A percentile compares a stretch with the other conserved stretches of the same genome.
These are phyloP conservation scores for Mayamaea pseudoterrestris DNA, from an alignment of 108 stramenopile genomes.

Conservation along the genomic window DNA sequence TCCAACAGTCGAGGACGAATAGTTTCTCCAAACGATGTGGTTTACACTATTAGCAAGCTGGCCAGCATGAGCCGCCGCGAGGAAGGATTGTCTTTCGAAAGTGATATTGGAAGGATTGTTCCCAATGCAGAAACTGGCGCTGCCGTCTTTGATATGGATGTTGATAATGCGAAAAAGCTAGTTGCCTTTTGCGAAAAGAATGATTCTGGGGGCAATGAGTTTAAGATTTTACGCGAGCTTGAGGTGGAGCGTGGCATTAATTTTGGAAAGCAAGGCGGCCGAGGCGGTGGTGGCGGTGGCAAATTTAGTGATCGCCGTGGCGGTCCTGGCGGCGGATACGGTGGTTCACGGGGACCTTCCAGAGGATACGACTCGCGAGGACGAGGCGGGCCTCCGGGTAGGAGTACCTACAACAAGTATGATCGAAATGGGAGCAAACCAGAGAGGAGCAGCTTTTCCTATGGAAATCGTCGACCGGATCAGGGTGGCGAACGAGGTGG, in stretches of 20 bases:
- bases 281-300: slow-evolving; percentile 33
- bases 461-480: no score
- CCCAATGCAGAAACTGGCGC: slow-evolving; percentile 46
- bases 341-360: slow-evolving; percentile 3
- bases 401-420: no score
- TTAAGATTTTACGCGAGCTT: slow-evolving; percentile 55
- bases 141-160: slow-evolving; percentile 77
- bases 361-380: slow-evolving; percentile 13
- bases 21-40: slow-evolving; percentile 69
- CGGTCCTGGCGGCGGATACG: slow-evolving; percentile 27
- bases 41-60: slow-evolving; percentile 79
- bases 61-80: slow-evolving; percentile 54
- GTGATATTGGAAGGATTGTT: slow-evolving; percentile 77
- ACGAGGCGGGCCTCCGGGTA: slow-evolving; percentile 1
- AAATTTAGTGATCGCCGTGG: slow-evolving; percentile 13
- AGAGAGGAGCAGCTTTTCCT: no score
- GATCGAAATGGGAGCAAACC: no score
- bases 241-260: slow-evolving; percentile 62
- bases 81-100: slow-evolving; percentile 52
- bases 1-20: slow-evolving; percentile 36
- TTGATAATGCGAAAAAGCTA: slow-evolving; percentile 73
- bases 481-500: no score
- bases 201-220: slow-evolving; percentile 59
- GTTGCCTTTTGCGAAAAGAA: slow-evolving; percentile 66
- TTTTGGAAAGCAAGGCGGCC: slow-evolving; percentile 34